Conservation (phyloP, 2,329 filamentous ascomycete genomes). For the Curvularia verruculosa region DNA sequence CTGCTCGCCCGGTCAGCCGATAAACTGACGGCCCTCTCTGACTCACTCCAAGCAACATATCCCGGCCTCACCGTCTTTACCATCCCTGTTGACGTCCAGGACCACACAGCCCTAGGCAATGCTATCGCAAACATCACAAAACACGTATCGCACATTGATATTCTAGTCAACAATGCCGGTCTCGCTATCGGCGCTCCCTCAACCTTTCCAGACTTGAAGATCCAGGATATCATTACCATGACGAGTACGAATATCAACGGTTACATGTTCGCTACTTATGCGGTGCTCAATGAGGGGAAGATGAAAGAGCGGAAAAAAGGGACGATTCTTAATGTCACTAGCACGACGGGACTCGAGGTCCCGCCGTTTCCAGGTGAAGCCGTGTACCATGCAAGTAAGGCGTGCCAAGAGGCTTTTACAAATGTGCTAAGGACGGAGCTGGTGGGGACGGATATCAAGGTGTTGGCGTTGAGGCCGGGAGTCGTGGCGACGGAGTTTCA, state of each 20-base stretch:
- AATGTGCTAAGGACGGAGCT: constrained; percentile 58
- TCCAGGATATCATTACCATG: constrained; percentile 54
- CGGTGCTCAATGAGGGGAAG: constrained; percentile 51
- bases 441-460: constrained; percentile 55
- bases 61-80: constrained; percentile 32
- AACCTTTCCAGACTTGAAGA: constrained; percentile 51
- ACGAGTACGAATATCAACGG: constrained; percentile 57
- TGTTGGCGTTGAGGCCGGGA: constrained; percentile 55
- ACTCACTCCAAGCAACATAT: constrained; percentile 20
- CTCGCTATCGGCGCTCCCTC: constrained; percentile 56
- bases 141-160: constrained; percentile 50
- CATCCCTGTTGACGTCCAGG: constrained; percentile 44
- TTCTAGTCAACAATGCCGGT: constrained; percentile 58
- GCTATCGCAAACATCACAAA: constrained; percentile 28
- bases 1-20: constrained; percentile 51
- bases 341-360: constrained; percentile 55
- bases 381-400: constrained; percentile 58
- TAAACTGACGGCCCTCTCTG: constrained; percentile 31
- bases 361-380: constrained; percentile 59
- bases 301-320: constrained; percentile 50
- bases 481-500: constrained; percentile 59
- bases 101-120: constrained; percentile 38
- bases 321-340: constrained; percentile 58
- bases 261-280: constrained; percentile 55
- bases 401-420: constrained; percentile 57